These are phyloP conservation scores for Lichina pygmaea DNA, from an alignment of 495 filamentous ascomycete genomes.

Conservation along the genomic window DNA sequence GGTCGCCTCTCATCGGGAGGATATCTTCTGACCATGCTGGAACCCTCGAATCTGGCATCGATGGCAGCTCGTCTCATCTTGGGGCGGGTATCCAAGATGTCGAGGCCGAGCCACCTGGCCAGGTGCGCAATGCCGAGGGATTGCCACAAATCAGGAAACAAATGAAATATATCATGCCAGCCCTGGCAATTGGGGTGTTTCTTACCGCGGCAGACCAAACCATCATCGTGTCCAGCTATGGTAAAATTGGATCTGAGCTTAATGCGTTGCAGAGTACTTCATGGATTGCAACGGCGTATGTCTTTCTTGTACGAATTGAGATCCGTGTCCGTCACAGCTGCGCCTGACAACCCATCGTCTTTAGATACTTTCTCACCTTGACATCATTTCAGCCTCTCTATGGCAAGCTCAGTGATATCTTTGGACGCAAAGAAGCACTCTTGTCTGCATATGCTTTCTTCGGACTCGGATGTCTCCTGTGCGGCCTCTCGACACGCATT, in stretches of 20 bases:
- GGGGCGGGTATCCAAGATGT: background rate
- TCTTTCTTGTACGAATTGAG: background rate
- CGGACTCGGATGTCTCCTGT: conserved; percentile 42
- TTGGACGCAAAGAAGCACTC: conserved; percentile 51
- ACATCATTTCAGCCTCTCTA: conserved; percentile 61
- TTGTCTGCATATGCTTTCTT: conserved; percentile 52
- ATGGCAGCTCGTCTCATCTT: too few species aligned
- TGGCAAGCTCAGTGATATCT: conserved; percentile 57
- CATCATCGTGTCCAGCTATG: conserved; percentile 55
- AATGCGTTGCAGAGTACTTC: conserved; percentile 52
- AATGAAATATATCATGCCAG: conserved; percentile 27
- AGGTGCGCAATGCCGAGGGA: conserved; percentile 8
- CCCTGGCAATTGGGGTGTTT: conserved; percentile 34
- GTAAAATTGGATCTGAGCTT: conserved; percentile 55
- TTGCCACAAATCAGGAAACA: conserved; percentile 16
- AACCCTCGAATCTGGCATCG: too few species aligned
- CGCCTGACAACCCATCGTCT: background rate
- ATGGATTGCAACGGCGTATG: conserved; percentile 58
- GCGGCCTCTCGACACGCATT: conserved; percentile 45
- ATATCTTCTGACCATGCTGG: too few species aligned
- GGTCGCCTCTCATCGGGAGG: too few species aligned
- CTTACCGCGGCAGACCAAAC: conserved; percentile 58
- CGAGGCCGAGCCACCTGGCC: background rate
- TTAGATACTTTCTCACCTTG: conserved; percentile 41
- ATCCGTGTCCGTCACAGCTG: background rate